These are phyloP conservation scores for Rhodotorula mucilaginosa DNA, from an alignment of 1,284 basidiomycete species.

Conservation along the genomic window DNA sequence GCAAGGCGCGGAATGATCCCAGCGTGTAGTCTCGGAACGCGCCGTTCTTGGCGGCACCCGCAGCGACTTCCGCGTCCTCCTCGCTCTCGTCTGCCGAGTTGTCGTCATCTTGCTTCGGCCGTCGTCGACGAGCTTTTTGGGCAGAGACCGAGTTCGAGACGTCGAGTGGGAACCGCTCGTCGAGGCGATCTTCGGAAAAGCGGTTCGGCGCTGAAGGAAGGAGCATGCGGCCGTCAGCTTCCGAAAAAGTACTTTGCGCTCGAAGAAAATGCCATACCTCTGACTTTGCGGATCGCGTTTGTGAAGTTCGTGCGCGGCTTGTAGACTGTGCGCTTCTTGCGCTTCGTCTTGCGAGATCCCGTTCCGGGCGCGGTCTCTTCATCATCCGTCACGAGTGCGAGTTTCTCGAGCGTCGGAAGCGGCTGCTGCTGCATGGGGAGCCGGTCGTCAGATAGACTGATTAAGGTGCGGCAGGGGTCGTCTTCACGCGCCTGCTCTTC, in stretches of 20 bases:
- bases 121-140: background rate
- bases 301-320: background rate
- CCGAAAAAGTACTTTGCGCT: no score
- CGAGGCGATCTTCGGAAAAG: slow-evolving; percentile 1
- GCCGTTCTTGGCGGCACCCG: background rate
- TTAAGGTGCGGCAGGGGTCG: background rate
- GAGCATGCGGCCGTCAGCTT: background rate
- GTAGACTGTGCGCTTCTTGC: background rate
- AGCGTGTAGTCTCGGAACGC: background rate
- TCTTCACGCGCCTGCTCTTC: background rate
- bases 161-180: background rate
- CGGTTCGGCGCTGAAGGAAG: background rate
- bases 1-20: background rate
- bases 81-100: background rate
- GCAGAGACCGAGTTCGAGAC: background rate
- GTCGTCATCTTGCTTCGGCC: background rate
- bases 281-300: no score
- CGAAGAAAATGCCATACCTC: no score
- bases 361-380: background rate
- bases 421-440: no score
- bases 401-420: no score
- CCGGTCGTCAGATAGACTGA: background rate
- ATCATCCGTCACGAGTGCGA: no score
- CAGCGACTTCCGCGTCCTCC: background rate
- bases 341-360: background rate